Evolutionary conservation across 2,329 filamentous ascomycete species (phyloP).

Genomic region (Rhynchosporium agropyri): DNA sequence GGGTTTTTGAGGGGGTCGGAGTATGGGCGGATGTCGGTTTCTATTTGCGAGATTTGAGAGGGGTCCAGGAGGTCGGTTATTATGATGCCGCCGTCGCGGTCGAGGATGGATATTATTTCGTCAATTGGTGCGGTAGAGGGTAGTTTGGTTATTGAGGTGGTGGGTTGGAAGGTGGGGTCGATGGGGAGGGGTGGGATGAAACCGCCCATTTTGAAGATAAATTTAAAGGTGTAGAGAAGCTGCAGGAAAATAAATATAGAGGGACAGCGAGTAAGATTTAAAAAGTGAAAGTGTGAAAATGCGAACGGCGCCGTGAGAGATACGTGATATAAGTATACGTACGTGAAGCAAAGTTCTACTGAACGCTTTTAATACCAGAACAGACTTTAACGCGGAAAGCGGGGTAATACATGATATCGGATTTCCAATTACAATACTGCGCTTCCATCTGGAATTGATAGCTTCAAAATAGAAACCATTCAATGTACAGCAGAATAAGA

Average conservation of each 20-base stretch:
- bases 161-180: slow-evolving; percentile 9
- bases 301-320: not conserved
- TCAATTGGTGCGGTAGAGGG: slow-evolving; percentile 2
- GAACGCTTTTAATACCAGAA: slow-evolving; percentile 3
- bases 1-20: not conserved
- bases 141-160: not conserved
- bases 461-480: not conserved
- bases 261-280: not conserved
- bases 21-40: not conserved
- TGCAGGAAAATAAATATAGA: not conserved
- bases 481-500: not conserved
- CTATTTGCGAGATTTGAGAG: not conserved
- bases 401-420: slow-evolving; percentile 1
- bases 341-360: not conserved
- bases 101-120: not conserved
- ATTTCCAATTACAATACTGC: not conserved
- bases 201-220: slow-evolving; percentile 7
- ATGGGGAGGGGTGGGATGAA: slow-evolving; percentile 9
- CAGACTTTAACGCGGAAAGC: slow-evolving; percentile 2
- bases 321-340: not conserved
- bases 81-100: slow-evolving; percentile 13
- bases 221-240: not conserved
- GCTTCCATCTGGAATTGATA: not conserved
- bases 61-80: slow-evolving; percentile 3
- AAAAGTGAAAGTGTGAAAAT: not conserved